phyloP scores from a whole-genome alignment of 345 rosid species.

The Salix dunnii region DNA sequence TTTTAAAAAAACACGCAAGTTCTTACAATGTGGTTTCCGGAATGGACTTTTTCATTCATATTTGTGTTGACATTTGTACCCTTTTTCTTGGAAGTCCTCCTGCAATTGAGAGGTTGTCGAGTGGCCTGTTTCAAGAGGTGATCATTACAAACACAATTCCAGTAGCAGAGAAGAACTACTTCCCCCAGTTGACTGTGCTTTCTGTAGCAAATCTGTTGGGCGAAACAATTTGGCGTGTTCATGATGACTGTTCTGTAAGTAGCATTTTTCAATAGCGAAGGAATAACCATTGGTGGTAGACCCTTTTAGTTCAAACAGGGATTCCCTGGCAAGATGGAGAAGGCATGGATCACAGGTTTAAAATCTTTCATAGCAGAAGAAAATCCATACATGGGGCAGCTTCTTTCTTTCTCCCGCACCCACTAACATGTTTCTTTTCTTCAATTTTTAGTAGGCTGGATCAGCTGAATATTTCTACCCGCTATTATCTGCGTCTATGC shows the following conservation, averaged over 20 bases:
- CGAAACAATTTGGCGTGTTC: constrained; percentile 94
- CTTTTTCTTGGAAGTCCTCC: constrained; percentile 58
- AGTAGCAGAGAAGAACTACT: constrained; percentile 70
- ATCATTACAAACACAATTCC: constrained; percentile 93
- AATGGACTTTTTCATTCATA: background rate
- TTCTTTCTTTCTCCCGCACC: background rate
- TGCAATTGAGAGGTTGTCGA: constrained; percentile 83
- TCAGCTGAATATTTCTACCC: background rate
- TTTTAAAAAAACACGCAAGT: background rate
- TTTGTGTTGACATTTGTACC: background rate
- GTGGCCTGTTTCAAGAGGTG: constrained; percentile 93
- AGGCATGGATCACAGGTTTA: background rate
- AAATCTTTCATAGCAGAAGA: background rate
- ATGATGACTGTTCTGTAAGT: constrained; percentile 88
- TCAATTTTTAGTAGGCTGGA: background rate
- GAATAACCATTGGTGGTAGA: background rate
- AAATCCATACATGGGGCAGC: background rate
- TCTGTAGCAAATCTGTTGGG: constrained; percentile 92
- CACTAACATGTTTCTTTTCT: background rate
- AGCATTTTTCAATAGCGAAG: constrained; percentile 17
- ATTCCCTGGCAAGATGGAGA: background rate
- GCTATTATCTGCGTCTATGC: background rate
- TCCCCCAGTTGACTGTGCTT: constrained; percentile 82
- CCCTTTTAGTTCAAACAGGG: background rate
- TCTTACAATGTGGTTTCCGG: background rate